Conservation (phyloP, 2,329 filamentous ascomycete species). For the Ceratocystis diversiconidia region DNA sequence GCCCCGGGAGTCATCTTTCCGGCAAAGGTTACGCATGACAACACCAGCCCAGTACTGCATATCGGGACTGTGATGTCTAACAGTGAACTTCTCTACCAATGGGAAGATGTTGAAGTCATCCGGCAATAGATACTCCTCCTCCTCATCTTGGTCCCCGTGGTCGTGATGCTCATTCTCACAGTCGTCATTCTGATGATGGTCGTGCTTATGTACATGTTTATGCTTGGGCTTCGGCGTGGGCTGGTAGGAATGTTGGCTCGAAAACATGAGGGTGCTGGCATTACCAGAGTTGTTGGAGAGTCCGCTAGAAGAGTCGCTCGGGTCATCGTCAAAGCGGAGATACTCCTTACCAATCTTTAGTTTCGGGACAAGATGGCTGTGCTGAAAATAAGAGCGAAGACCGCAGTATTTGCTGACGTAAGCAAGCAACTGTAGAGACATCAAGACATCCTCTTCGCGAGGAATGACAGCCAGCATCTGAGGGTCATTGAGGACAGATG, state of each 20-base stretch:
- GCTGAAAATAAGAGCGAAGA: slow-evolving; percentile 85
- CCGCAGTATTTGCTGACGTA: slow-evolving; percentile 99
- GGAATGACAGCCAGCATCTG: slow-evolving; percentile 83
- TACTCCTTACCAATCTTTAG: slow-evolving; percentile 83
- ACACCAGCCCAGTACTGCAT: slow-evolving; percentile 99
- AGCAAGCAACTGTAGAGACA: slow-evolving; percentile 90
- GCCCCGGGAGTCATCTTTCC: slow-evolving; percentile 87
- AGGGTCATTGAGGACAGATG: slow-evolving; percentile 51
- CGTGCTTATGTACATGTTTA: neutral
- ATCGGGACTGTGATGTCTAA: slow-evolving; percentile 83
- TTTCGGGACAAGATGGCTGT: slow-evolving; percentile 81
- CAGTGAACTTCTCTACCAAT: slow-evolving; percentile 94
- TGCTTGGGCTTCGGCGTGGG: neutral
- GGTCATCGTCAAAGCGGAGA: slow-evolving; percentile 57
- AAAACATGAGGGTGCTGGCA: neutral
- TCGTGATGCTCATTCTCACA: neutral
- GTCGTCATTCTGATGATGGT: neutral
- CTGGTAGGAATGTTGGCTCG: neutral
- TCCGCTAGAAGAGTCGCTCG: slow-evolving; percentile 15
- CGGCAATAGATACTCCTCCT: slow-evolving; percentile 76
- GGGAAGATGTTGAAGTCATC: slow-evolving; percentile 99
- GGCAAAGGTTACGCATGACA: slow-evolving; percentile 95
- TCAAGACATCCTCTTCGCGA: slow-evolving; percentile 90
- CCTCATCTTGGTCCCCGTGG: slow-evolving; percentile 32
- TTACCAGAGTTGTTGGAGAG: neutral